Evolutionary conservation across 2,329 filamentous ascomycete species (phyloP).

Genomic region (Paecilomyces sp.): DNA sequence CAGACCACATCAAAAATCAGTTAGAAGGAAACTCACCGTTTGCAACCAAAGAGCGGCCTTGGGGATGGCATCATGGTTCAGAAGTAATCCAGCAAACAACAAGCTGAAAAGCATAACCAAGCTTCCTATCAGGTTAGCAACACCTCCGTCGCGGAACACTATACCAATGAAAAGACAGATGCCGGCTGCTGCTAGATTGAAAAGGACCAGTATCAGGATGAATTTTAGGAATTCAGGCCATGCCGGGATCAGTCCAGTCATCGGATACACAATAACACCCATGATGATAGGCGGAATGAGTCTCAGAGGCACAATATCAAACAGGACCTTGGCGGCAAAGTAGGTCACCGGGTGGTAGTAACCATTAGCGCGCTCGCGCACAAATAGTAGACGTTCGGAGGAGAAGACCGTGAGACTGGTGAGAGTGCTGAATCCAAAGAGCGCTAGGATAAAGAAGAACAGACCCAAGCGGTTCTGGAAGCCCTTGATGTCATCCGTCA

Average conservation of each 20-base stretch:
- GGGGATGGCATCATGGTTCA: slow-evolving; percentile 93
- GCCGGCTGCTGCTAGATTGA: slow-evolving; percentile 88
- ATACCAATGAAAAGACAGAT: slow-evolving; percentile 97
- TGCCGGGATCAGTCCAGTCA: slow-evolving; percentile 85
- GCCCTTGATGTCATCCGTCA: slow-evolving; percentile 91
- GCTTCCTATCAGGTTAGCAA: slow-evolving; percentile 89
- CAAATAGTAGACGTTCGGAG: slow-evolving; percentile 80
- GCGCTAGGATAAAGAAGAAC: slow-evolving; percentile 92
- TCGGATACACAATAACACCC: slow-evolving; percentile 93
- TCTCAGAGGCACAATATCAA: slow-evolving; percentile 90
- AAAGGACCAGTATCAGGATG: slow-evolving; percentile 82
- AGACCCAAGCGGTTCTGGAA: slow-evolving; percentile 96
- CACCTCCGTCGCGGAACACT: slow-evolving; percentile 80
- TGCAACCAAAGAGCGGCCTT: slow-evolving; percentile 82
- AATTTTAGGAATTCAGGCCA: slow-evolving; percentile 83
- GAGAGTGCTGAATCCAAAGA: slow-evolving; percentile 94
- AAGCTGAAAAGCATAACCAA: slow-evolving; percentile 96
- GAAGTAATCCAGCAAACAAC: slow-evolving; percentile 83
- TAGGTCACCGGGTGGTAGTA: slow-evolving; percentile 94
- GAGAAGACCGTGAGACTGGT: slow-evolving; percentile 93
- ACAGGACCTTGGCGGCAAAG: slow-evolving; percentile 93
- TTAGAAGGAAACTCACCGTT: slow-evolving; percentile 46
- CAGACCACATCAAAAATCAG: background rate
- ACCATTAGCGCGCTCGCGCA: slow-evolving; percentile 88
- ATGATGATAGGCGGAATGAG: slow-evolving; percentile 92